Base-by-base conservation (phyloP, 2,329 filamentous ascomycete species). In the Sporothrix inflata region DNA sequence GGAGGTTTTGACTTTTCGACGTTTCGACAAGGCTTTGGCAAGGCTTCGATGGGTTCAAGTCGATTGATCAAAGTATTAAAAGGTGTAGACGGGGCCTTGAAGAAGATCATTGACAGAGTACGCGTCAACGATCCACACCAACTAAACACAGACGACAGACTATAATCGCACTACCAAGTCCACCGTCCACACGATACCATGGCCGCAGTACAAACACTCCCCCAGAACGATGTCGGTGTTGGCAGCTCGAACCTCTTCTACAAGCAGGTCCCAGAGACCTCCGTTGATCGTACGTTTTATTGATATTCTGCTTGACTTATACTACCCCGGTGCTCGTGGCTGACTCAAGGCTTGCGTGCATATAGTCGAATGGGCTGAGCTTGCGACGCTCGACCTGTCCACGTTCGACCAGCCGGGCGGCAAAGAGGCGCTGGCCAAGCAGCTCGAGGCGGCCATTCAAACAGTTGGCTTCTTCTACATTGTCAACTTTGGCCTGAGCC, bases 401-500 rank as follows among this genome's bases (percentile, higher is more conserved):
- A 76, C 76, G 16, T 80, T 78, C 38, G 78, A 80, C 30, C 68
- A 77, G 49, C 79, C 79, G 0, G 78, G 79, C 12, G 79, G 79
- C 67, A 80, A 80, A 55, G 74, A 79, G 57, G 75, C 77, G 71
- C 73, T 81, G 1, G 79, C 79, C 45, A 77, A 78, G 69, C 77
- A 79, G 71, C 78, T 81, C 21, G 77, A 79, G 40, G 76, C 88
- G 73, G 87, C 87, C 2, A 83, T 86, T 0, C 81, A 71, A 45
- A 72, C 67, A 0, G 76, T 79, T 42, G 74, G 82, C 7, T 86
- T 88, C 80, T 89, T 89, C 78, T 88, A 88, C 73, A 84, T 89
- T 24, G 86, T 85, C 73, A 88, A 89, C 79, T 88, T 86, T 75
- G 85, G 85, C 73, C 83, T 89, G 40, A 80, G 79, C 5, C 86